Evolutionary conservation across 1,139 yeast species (phyloP).

Genomic region (Taphrina populina): DNA sequence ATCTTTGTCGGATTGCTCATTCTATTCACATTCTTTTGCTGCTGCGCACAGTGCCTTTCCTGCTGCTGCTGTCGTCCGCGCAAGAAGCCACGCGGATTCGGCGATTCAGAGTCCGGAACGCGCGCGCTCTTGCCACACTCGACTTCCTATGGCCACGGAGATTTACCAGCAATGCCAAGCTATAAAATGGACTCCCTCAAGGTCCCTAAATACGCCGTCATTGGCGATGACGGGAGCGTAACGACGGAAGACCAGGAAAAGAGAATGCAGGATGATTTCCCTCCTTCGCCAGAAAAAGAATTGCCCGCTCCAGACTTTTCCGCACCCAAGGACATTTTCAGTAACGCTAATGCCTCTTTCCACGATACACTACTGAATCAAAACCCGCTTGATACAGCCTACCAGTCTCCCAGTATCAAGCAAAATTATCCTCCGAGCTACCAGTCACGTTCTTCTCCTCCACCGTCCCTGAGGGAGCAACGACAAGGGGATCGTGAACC

Average conservation of each 20-base stretch:
- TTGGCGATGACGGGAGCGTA: conserved; percentile 32
- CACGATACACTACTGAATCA: conserved; percentile 3
- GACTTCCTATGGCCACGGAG: conserved; percentile 13
- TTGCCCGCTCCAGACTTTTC: not conserved
- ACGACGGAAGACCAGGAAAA: conserved; percentile 26
- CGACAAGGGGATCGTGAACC: not conserved
- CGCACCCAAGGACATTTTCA: conserved; percentile 3
- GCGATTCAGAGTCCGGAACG: conserved; percentile 10
- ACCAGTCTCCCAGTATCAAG: not conserved
- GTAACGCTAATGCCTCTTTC: conserved; percentile 3
- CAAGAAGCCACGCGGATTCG: conserved; percentile 6
- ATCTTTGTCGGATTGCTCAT: conserved; percentile 36
- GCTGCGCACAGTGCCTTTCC: conserved; percentile 30
- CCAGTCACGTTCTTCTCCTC: conserved; percentile 3
- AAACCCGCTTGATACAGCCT: not conserved
- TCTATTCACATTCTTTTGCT: conserved; percentile 36
- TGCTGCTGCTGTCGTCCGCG: conserved; percentile 31
- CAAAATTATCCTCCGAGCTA: conserved; percentile 3
- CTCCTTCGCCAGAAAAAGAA: conserved; percentile 7
- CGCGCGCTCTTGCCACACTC: conserved; percentile 11
- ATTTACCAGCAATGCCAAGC: conserved; percentile 30
- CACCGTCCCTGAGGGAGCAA: not conserved
- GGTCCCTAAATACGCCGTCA: conserved; percentile 27
- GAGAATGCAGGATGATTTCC: conserved; percentile 15
- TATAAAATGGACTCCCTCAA: conserved; percentile 22